Percentiles rank a stretch among this genome's conserved stretches.
Evolutionary conservation across 164 flowering plant species (phyloP).

Genomic region (Magnolia kwangsiensis): DNA sequence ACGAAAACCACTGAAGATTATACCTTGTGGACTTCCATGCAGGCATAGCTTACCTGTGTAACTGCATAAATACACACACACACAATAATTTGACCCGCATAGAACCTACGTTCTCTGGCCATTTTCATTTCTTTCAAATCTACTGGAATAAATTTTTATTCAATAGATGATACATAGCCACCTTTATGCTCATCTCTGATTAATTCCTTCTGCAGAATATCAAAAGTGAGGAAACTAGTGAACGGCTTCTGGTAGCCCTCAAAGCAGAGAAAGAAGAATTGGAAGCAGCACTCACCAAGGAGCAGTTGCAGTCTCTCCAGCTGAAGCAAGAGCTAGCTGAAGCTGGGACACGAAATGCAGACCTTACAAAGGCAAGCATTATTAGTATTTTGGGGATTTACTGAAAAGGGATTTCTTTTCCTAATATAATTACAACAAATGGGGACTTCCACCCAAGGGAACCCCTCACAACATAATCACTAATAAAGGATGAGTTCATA

Average conservation of each 20-base stretch:
- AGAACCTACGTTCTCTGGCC: neutral
- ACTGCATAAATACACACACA: neutral
- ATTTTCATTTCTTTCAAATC: neutral
- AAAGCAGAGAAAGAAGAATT: conserved; percentile 83
- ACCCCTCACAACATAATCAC: too few relatives aligned
- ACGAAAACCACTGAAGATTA: too few relatives aligned
- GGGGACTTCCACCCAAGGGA: too few relatives aligned
- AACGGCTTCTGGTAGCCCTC: conserved; percentile 46
- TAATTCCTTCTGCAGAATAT: conserved; percentile 40
- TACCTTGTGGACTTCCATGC: neutral
- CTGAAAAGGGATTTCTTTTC: too few relatives aligned
- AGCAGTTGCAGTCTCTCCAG: conserved; percentile 65
- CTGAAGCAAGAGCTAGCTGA: conserved; percentile 80
- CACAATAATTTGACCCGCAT: neutral
- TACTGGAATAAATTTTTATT: neutral
- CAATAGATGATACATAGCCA: neutral
- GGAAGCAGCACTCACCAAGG: conserved; percentile 69
- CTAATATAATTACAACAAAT: too few relatives aligned
- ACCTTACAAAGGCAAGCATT: conserved; percentile 69
- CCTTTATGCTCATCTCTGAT: neutral
- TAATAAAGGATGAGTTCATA: too few relatives aligned
- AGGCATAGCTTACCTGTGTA: neutral
- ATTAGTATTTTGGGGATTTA: neutral
- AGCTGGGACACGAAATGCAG: conserved; percentile 63
- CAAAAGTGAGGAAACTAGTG: conserved; percentile 41